Evolutionary conservation across 140 eudicot genomes (phyloP), one percentile per base, ranked within the genome.

Genomic region (Senecio squalidus): DNA sequence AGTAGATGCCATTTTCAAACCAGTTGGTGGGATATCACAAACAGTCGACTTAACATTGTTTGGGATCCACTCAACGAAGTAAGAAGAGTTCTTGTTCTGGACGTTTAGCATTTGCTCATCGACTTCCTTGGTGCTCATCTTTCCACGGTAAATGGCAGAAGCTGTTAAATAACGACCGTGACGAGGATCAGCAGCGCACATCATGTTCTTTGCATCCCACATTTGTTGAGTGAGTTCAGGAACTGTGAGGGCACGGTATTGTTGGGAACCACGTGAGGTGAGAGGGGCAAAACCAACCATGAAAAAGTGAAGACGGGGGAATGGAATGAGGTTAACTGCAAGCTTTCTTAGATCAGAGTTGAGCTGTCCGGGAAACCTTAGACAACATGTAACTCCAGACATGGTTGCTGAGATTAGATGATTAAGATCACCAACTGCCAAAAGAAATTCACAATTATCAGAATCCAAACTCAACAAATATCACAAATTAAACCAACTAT

Each of bases 51-150:
- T 81, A 11, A 81, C 88, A 56, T 81, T 81, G 78, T 76, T 76
- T 21, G 83, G 83, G 20, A 81, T 81, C 88, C 88, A 76, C 50
- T 81, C 88, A 2, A 81, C 83, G 16, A 81, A 81, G 69, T 81
- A 81, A n/a, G 88, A 81, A 3, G 88, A 81, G 72, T 81, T 81
- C 48, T 81, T 81, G 80, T 81, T 81, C 43, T 81, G 88, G 4
- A 81, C 88, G 17, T 81, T 72, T 13, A 80, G 44, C 86, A 80
- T 80, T 60, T 80, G 86, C 65, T 80, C 82, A 36, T 80, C 86
- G 1, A 80, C 87, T 59, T 80, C 86, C 53, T 80, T 80, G 9
- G 82, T 76, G 69, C 82, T 76, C 86, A 80, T 80, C 60, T 80
- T 80, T 1, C 82, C 82, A 16, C 82, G 69, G 82, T 71, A 80